Base-by-base conservation (phyloP, 2,329 filamentous ascomycete species). In the Epichloe coenophiala region DNA sequence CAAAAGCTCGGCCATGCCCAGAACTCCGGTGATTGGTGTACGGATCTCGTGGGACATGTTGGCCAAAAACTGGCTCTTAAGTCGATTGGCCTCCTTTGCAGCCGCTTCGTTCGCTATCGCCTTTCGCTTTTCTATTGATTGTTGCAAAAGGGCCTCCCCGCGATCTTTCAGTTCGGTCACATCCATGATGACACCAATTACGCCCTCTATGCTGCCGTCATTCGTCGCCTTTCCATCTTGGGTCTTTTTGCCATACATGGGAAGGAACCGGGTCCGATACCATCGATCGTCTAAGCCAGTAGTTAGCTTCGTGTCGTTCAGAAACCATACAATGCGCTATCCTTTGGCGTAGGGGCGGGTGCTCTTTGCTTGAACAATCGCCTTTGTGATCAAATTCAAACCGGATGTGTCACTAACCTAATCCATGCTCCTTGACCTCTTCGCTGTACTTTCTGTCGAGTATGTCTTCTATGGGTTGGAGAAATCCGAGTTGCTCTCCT, bases 41-140 rank as follows among this genome's bases (percentile, higher is more conserved):
- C 83, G 74, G 46, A 88, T 87, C 61, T 88, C 84, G 61, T 88
- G 84, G n/a, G 81, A 85, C 84, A 88, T 88, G 65, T 88, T 88
- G 13, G 84, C 84, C 5, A 88, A 68, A 58, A 90, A 90, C 56
- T 87, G 84, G 57, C 81, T 86, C 69, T 91, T 93, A 61, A 91
- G 75, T 50, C 84, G 76, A 59, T 82, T 88, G 2, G 86, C 86
- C 64, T 90, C 86, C 61, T 87, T 89, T 1, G 86, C 86, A 15
- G 86, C 85, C 7, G 80, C 79, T 60, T 87, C 85, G 55, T 88
- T 88, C 5, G 85, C 84, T 53, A 88, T 68, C 1, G 88, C 72
- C 52, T 78, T 78, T 13, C 78, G 73, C 58, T 88, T 90, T 58
- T 88, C 84, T 56, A 76, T 77, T 42, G 81, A 80, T 58, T 85